phyloP scores from a whole-genome alignment of 495 filamentous ascomycete species.

The Penicillium taxi region DNA sequence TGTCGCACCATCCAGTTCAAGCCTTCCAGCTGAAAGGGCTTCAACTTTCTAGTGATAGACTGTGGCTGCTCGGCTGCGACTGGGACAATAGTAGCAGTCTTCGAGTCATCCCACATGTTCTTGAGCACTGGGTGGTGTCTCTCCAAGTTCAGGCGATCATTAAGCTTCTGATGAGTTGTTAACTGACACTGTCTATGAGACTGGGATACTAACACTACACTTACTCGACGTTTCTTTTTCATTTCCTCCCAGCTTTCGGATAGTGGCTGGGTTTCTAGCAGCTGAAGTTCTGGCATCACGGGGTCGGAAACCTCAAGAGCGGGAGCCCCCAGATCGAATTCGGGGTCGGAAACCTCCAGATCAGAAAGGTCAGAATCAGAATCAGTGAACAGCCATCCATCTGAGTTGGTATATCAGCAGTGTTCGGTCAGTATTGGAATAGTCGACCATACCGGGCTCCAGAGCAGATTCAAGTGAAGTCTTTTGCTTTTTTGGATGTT shows the following conservation, averaged over 20 bases:
- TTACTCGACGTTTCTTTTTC: constrained; percentile 25
- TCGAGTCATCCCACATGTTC: constrained; percentile 78
- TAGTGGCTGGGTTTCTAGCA: constrained; percentile 3
- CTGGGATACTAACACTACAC: too few species aligned
- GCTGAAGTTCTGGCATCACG: constrained; percentile 6
- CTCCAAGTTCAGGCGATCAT: constrained; percentile 59
- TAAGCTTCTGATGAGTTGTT: too few species aligned
- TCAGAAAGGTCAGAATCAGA: too few species aligned
- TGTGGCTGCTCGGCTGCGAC: constrained; percentile 64
- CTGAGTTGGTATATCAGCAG: too few species aligned
- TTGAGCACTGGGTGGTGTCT: constrained; percentile 64
- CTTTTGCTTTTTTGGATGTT: constrained; percentile 20
- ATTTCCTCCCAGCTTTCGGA: constrained; percentile 15
- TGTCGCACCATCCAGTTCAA: constrained; percentile 88
- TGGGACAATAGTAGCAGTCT: constrained; percentile 55
- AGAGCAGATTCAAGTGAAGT: neutral
- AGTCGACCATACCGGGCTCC: too few species aligned
- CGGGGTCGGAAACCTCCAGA: too few species aligned
- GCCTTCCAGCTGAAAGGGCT: constrained; percentile 89
- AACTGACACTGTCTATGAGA: too few species aligned
- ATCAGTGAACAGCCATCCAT: too few species aligned
- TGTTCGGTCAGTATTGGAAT: too few species aligned
- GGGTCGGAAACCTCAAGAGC: neutral
- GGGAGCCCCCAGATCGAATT: neutral
- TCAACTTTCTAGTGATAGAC: constrained; percentile 71